phyloP scores from a whole-genome alignment of 2,329 filamentous ascomycete genomes.

The Penicillium sp. region DNA sequence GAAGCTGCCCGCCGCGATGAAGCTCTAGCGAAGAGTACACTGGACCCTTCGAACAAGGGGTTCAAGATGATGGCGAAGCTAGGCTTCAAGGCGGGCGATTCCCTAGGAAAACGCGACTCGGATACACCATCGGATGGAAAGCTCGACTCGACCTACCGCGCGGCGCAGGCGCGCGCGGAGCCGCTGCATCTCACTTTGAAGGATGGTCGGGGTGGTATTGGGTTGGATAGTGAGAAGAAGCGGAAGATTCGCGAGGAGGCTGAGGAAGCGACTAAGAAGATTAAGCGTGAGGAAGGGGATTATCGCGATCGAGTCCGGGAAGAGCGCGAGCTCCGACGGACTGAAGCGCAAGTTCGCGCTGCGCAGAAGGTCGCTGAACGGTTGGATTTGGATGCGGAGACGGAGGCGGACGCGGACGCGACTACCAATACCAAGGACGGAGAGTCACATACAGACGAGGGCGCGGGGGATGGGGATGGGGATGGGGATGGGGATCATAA shows the following conservation, averaged over 20 bases:
- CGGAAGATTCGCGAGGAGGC: conserved; percentile 67
- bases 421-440: conserved; percentile 16
- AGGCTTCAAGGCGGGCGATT: conserved; percentile 76
- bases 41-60: conserved; percentile 77
- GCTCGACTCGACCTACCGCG: not conserved
- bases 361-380: conserved; percentile 82
- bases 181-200: conserved; percentile 76
- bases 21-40: conserved; percentile 71
- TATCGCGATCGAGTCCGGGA: conserved; percentile 70
- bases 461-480: not conserved
- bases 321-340: conserved; percentile 67
- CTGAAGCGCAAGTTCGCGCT: conserved; percentile 68
- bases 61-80: conserved; percentile 96
- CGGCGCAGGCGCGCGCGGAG: conserved; percentile 55
- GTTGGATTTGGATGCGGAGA: conserved; percentile 60
- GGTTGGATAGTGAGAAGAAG: conserved; percentile 80
- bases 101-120: conserved; percentile 65
- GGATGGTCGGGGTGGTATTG: conserved; percentile 78
- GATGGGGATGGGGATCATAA: conserved; percentile 4
- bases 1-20: conserved; percentile 71
- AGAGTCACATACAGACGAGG: conserved; percentile 6
- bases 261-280: conserved; percentile 58
- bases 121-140: conserved; percentile 9
- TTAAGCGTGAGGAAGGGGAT: conserved; percentile 65
- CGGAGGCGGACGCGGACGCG: conserved; percentile 41